Base-by-base conservation (phyloP, 148 eudicot genomes). In the Dysphania ambrosioides region DNA sequence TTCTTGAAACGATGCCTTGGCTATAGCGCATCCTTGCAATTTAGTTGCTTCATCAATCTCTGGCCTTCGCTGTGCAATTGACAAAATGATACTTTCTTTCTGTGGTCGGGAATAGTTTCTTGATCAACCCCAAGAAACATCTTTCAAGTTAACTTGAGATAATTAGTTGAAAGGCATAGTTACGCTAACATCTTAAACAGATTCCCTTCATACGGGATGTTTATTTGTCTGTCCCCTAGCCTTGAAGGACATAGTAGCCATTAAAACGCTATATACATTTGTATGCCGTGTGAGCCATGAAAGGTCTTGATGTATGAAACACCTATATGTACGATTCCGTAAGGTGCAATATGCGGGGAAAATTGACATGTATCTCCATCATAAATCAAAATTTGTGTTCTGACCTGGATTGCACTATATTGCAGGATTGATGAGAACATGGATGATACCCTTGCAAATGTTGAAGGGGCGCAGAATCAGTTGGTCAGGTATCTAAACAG, bases 371-470 rank as follows among this genome's bases (percentile, higher is more conserved):
- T 51, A 3, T 64, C 36, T 66, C 70, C 8, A 10, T 6, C 21
- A 26, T 66, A 24, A 66, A 66, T 23, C 2, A 23, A 61, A 15
- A 68, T 23, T 21, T 72, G 21, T 36, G 64, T 41, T 58, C 72
- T 74, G 61, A 78, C 24, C 27, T 34, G 16, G 26, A 27, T 69
- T 65, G 29, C 29, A 21, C 41, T 74, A 23, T 42, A 9, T 59
- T 58, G 59, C 79, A 88, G 93, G 85, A 91, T 91, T 66, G 96
- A 91, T 64, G 96, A 90, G 80, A 90, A 88, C 85, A 88, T 90
- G 96, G 96, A 90, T 31, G 96, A 88, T 35, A 87, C 96, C 0
- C 80, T 88, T 21, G 78, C 88, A 26, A 88, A 87, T 84, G 93
- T 91, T 53, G 96, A 91, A 64, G 92, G 89, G 31, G 92, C 96